Percentiles rank a stretch among this genome's conserved stretches.
phyloP scores from a whole-genome alignment of 192 early-diverging fungal species.

The Dimargaris xerosporica region DNA sequence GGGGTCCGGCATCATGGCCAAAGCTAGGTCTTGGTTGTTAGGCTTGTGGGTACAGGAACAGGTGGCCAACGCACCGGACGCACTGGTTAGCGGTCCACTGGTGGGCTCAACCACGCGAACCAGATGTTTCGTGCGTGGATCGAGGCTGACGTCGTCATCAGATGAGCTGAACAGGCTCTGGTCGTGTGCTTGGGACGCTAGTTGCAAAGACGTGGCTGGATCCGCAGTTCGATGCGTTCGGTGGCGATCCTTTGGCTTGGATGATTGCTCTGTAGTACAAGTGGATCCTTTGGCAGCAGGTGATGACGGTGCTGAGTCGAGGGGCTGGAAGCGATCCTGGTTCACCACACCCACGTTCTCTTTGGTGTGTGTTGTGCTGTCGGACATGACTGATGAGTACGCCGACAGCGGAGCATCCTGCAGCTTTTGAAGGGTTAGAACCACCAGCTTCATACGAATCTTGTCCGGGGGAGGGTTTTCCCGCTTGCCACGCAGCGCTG shows the following conservation, averaged over 20 bases:
- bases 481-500: not conserved
- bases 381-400: not conserved
- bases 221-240: not conserved
- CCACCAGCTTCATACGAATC: slow-evolving; percentile 8
- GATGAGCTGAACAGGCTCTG: too few relatives aligned
- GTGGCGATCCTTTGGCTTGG: not conserved
- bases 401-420: not conserved
- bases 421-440: not conserved
- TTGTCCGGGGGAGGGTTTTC: too few relatives aligned
- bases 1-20: not conserved
- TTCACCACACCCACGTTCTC: not conserved
- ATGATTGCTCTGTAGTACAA: not conserved
- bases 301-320: not conserved
- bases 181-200: too few relatives aligned
- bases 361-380: not conserved
- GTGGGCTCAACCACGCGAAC: too few relatives aligned
- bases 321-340: not conserved
- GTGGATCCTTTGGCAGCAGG: not conserved
- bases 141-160: too few relatives aligned
- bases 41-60: too few relatives aligned
- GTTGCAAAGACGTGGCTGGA: too few relatives aligned
- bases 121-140: too few relatives aligned
- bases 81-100: too few relatives aligned
- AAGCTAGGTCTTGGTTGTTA: too few relatives aligned
- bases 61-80: too few relatives aligned